Evolutionary conservation across 1,139 yeast species (phyloP).

Genomic region (Hansenula lynferdii): DNA sequence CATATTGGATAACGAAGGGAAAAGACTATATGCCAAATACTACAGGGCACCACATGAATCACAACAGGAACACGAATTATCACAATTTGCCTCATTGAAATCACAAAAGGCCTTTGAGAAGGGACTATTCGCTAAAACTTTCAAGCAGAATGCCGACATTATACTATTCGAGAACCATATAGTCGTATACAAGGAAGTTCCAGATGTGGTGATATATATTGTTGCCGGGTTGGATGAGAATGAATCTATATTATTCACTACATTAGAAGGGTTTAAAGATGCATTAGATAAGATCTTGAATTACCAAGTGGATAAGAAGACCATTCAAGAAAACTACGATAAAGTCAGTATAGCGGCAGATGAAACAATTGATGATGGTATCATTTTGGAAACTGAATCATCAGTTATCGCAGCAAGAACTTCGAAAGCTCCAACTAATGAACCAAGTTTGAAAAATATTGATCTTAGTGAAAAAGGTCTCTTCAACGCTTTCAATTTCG

Average conservation of each 20-base stretch:
- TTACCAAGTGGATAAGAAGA: constrained; percentile 72
- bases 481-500: constrained; percentile 84
- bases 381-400: constrained; percentile 86
- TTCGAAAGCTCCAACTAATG: constrained; percentile 72
- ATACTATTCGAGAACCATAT: constrained; percentile 73
- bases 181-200: constrained; percentile 75
- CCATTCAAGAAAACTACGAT: constrained; percentile 81
- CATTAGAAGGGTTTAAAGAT: constrained; percentile 73
- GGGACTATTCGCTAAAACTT: constrained; percentile 65
- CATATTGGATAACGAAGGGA: constrained; percentile 78
- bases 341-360: constrained; percentile 82
- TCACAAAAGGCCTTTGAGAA: constrained; percentile 78
- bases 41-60: constrained; percentile 57
- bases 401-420: constrained; percentile 85
- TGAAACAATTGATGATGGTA: constrained; percentile 89
- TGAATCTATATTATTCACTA: constrained; percentile 76
- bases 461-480: constrained; percentile 88
- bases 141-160: constrained; percentile 77
- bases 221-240: constrained; percentile 81
- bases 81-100: constrained; percentile 38
- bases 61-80: constrained; percentile 20
- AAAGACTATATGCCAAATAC: constrained; percentile 80
- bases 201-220: constrained; percentile 69
- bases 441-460: constrained; percentile 57
- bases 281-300: constrained; percentile 74